A percentile compares a stretch with the other conserved stretches of the same genome.
Conservation (phyloP, 495 filamentous ascomycete genomes). For the Aspergillus heteromorphus region DNA sequence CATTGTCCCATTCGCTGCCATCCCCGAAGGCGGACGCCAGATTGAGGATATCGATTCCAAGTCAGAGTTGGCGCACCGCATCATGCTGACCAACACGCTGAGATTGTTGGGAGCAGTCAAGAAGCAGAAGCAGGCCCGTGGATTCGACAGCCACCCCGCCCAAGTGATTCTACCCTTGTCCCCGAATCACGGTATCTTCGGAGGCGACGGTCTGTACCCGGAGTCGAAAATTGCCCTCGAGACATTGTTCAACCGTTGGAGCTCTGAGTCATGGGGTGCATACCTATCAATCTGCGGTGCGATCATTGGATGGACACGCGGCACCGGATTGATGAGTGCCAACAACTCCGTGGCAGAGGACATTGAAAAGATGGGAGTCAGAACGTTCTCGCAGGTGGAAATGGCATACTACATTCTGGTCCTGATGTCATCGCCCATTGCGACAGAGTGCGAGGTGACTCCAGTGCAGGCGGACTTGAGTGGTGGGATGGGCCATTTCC, state of each 20-base stretch:
- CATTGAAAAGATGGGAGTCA: slow-evolving; percentile 87
- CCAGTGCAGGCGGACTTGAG: slow-evolving; percentile 94
- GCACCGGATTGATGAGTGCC: slow-evolving; percentile 91
- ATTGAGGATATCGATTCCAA: slow-evolving; percentile 94
- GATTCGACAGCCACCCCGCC: slow-evolving; percentile 86
- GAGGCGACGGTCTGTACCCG: slow-evolving; percentile 95
- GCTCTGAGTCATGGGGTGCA: slow-evolving; percentile 91
- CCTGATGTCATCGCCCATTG: slow-evolving; percentile 84
- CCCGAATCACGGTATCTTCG: slow-evolving; percentile 95
- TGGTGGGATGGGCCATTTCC: slow-evolving; percentile 52
- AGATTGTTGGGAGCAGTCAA: slow-evolving; percentile 85
- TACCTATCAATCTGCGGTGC: slow-evolving; percentile 97
- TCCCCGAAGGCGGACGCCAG: slow-evolving; percentile 91
- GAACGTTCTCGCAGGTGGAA: slow-evolving; percentile 95
- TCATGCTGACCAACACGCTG: slow-evolving; percentile 95
- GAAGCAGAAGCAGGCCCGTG: slow-evolving; percentile 72
- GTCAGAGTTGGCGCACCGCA: slow-evolving; percentile 92
- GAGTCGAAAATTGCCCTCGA: slow-evolving; percentile 94
- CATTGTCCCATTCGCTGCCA: slow-evolving; percentile 91
- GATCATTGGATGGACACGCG: slow-evolving; percentile 97
- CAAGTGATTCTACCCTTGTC: slow-evolving; percentile 92
- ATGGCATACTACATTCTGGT: slow-evolving; percentile 97
- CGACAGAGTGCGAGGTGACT: slow-evolving; percentile 86
- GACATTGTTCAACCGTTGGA: slow-evolving; percentile 95
- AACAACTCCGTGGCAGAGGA: slow-evolving; percentile 96